Percentiles rank a stretch among this genome's conserved stretches.
Evolutionary conservation across 257 asterid species (phyloP).

Genomic region (Nicotiana paniculata): DNA sequence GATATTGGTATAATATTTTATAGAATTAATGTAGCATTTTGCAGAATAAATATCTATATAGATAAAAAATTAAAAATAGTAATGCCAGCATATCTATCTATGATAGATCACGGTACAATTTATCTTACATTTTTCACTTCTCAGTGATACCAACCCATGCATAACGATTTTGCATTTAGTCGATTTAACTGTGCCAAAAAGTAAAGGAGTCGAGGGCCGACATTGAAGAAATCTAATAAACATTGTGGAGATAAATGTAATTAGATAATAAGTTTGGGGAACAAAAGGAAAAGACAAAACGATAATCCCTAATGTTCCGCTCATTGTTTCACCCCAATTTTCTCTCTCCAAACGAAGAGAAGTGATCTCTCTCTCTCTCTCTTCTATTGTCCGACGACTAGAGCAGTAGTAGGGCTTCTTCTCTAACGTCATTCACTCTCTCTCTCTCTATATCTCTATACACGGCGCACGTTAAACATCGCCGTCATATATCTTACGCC

Average conservation of each 20-base stretch:
- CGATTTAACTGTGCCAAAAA: neutral
- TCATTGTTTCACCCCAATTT: neutral
- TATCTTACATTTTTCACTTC: too few relatives aligned
- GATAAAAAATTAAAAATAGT: too few relatives aligned
- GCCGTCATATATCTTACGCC: constrained; percentile 48
- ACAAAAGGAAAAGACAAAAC: neutral
- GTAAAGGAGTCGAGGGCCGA: neutral
- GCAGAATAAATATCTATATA: too few relatives aligned
- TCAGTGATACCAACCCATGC: too few relatives aligned
- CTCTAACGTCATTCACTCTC: constrained; percentile 21
- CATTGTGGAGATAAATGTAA: neutral
- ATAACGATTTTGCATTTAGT: too few relatives aligned
- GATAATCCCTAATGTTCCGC: neutral
- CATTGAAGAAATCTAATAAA: neutral
- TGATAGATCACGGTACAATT: too few relatives aligned
- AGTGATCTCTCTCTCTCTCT: constrained; percentile 23
- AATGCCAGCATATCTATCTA: too few relatives aligned
- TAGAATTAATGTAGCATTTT: too few relatives aligned
- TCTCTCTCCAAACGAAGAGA: constrained; percentile 14
- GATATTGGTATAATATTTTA: too few relatives aligned
- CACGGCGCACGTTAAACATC: constrained; percentile 42
- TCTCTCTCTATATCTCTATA: constrained; percentile 23
- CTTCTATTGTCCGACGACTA: constrained; percentile 28
- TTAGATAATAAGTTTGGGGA: constrained; percentile 5
- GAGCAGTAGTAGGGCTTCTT: constrained; percentile 55